phyloP scores from a whole-genome alignment of 768 basidiomycete genomes.

The Termitomyces sp. region DNA sequence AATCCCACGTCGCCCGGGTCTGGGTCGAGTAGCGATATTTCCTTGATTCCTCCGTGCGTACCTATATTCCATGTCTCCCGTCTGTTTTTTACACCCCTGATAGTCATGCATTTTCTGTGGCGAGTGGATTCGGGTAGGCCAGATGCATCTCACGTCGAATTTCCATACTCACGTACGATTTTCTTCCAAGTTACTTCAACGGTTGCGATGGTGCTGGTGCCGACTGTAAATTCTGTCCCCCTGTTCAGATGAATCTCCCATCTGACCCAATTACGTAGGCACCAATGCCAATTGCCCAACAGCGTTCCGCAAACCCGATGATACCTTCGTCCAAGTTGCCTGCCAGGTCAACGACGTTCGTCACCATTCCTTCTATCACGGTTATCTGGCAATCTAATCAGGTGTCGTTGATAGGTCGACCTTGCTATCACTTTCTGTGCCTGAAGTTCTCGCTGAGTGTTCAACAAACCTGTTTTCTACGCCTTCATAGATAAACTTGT shows the following conservation, averaged over 20 bases:
- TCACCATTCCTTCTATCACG: neutral
- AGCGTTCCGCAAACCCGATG: constrained; percentile 30
- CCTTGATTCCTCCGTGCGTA: constrained; percentile 37
- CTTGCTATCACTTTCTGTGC: constrained; percentile 17
- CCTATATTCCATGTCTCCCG: constrained; percentile 1
- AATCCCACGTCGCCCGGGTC: constrained; percentile 26
- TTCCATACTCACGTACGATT: neutral
- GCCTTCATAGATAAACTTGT: no score
- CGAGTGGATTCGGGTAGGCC: constrained; percentile 32
- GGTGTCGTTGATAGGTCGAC: constrained; percentile 3
- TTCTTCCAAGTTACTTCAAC: constrained; percentile 28
- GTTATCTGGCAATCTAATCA: neutral
- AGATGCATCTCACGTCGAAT: neutral
- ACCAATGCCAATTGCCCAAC: constrained; percentile 25
- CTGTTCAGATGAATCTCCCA: neutral
- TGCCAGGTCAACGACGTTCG: constrained; percentile 8
- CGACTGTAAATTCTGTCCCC: constrained; percentile 28
- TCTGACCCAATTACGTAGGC: constrained; percentile 20
- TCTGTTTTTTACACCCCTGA: neutral
- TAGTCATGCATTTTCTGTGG: constrained; percentile 35
- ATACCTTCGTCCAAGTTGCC: constrained; percentile 33
- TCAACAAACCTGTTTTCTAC: neutral
- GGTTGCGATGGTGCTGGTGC: constrained; percentile 39
- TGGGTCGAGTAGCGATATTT: constrained; percentile 30
- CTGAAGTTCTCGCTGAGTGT: neutral